Evolutionary conservation across 2,329 filamentous ascomycete genomes (phyloP).

Genomic region (Scedosporium minutisporum): DNA sequence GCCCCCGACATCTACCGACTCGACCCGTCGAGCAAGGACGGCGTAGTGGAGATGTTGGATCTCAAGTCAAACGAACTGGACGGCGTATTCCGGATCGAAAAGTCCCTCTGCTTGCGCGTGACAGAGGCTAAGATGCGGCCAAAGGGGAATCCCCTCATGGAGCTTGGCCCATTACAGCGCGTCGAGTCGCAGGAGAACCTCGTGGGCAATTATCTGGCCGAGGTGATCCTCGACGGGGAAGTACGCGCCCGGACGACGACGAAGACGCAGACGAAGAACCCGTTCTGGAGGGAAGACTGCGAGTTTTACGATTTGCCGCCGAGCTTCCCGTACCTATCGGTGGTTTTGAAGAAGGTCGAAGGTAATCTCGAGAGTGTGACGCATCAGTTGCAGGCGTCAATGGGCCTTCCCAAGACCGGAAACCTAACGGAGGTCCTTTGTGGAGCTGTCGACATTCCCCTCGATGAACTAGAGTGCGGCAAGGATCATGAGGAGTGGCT

Average conservation of each 20-base stretch:
- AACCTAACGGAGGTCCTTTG: conserved; percentile 43
- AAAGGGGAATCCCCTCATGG: conserved; percentile 14
- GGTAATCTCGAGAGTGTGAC: conserved; percentile 36
- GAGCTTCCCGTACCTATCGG: conserved; percentile 56
- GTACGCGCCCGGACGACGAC: conserved; percentile 66
- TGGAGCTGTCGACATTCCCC: conserved; percentile 70
- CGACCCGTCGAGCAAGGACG: conserved; percentile 32
- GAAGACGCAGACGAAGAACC: conserved; percentile 60
- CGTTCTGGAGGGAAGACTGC: conserved; percentile 76
- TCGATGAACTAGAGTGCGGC: conserved; percentile 68
- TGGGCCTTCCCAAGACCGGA: conserved; percentile 31
- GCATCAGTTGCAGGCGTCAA: conserved; percentile 31
- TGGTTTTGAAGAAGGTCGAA: conserved; percentile 61
- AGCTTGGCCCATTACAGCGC: conserved; percentile 13
- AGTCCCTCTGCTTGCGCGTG: conserved; percentile 47
- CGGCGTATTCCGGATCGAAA: conserved; percentile 52
- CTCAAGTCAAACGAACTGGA: conserved; percentile 25
- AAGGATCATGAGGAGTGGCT: conserved; percentile 84
- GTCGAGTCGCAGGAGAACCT: conserved; percentile 18
- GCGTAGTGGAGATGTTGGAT: conserved; percentile 26
- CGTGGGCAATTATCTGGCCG: conserved; percentile 64
- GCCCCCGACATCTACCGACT: conserved; percentile 80
- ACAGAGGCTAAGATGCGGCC: conserved; percentile 53
- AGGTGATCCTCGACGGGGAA: conserved; percentile 72
- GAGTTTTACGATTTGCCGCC: conserved; percentile 67